These are phyloP conservation scores for Fusarium nanum DNA, from an alignment of 2,329 filamentous ascomycete genomes.

Conservation along the genomic window DNA sequence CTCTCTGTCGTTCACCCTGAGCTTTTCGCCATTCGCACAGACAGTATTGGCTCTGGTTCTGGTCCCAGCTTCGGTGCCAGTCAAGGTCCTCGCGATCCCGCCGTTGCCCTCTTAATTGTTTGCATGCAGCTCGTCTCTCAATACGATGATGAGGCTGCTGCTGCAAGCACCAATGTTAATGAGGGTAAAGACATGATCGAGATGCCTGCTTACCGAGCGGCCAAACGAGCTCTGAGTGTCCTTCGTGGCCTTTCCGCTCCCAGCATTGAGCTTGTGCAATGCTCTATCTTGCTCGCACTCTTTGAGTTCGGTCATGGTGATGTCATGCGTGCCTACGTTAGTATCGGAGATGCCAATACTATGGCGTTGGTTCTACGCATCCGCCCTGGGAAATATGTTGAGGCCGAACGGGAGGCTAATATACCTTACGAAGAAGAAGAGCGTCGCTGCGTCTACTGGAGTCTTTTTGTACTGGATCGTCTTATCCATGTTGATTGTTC, in stretches of 20 bases:
- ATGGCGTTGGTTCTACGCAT: conserved; percentile 53
- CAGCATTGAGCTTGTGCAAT: conserved; percentile 56
- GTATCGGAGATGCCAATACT: conserved; percentile 56
- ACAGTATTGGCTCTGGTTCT: conserved; percentile 18
- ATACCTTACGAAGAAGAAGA: conserved; percentile 53
- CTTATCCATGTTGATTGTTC: conserved; percentile 50
- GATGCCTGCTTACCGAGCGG: conserved; percentile 53
- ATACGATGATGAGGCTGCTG: conserved; percentile 53
- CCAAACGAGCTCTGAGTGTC: conserved; percentile 54
- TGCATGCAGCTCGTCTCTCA: conserved; percentile 58
- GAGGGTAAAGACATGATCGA: conserved; percentile 55
- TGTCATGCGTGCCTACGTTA: conserved; percentile 55
- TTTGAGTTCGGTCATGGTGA: conserved; percentile 61
- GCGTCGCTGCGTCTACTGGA: conserved; percentile 57
- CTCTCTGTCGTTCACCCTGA: conserved; percentile 55
- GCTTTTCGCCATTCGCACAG: conserved; percentile 51
- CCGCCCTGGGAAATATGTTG: conserved; percentile 52
- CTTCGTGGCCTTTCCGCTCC: conserved; percentile 52
- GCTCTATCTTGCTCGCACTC: conserved; percentile 55
- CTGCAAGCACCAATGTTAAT: conserved; percentile 40
- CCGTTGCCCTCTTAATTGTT: conserved; percentile 55
- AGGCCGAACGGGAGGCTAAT: conserved; percentile 46
- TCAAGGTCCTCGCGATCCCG: conserved; percentile 40
- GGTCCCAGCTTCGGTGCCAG: conserved; percentile 27
- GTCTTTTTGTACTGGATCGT: conserved; percentile 58